Conservation (phyloP, 805 yeast genomes). For the Spathaspora hagerdaliae region DNA sequence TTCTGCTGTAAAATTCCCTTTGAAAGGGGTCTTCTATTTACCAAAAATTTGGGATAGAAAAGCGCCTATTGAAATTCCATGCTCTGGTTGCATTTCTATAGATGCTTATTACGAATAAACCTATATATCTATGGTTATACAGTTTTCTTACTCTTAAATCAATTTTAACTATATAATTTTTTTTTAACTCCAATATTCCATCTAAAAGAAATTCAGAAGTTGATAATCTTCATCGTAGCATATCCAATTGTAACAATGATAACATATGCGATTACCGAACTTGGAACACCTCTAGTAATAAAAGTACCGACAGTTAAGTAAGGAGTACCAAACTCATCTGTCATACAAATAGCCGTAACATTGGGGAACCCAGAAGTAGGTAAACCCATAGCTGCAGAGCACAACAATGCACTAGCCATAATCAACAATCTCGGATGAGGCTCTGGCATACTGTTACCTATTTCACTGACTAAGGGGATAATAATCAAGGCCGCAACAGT, state of each 20-base stretch:
- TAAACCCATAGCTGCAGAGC: slow-evolving; percentile 95
- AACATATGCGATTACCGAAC: slow-evolving; percentile 70
- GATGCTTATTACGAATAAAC: too few species aligned
- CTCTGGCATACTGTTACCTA: slow-evolving; percentile 69
- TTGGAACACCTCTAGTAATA: slow-evolving; percentile 86
- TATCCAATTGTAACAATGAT: slow-evolving; percentile 80
- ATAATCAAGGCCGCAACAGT: slow-evolving; percentile 95
- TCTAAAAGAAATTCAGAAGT: slow-evolving; percentile 15
- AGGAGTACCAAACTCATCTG: slow-evolving; percentile 88
- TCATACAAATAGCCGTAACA: slow-evolving; percentile 93
- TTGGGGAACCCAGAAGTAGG: slow-evolving; percentile 98
- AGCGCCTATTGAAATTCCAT: too few species aligned
- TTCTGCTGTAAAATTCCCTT: too few species aligned
- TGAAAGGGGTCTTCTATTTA: too few species aligned
- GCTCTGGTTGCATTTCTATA: too few species aligned
- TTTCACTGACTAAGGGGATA: slow-evolving; percentile 84
- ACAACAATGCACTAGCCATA: slow-evolving; percentile 59
- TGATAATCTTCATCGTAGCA: slow-evolving; percentile 51
- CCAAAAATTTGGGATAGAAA: too few species aligned
- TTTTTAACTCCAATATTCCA: too few species aligned
- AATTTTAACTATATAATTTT: too few species aligned
- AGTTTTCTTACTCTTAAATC: too few species aligned
- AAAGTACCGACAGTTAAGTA: slow-evolving; percentile 84
- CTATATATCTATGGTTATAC: too few species aligned
- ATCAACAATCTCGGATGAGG: slow-evolving; percentile 87